Evolutionary conservation across 306 rosid species (phyloP).

Genomic region (Quercus engelmannii): DNA sequence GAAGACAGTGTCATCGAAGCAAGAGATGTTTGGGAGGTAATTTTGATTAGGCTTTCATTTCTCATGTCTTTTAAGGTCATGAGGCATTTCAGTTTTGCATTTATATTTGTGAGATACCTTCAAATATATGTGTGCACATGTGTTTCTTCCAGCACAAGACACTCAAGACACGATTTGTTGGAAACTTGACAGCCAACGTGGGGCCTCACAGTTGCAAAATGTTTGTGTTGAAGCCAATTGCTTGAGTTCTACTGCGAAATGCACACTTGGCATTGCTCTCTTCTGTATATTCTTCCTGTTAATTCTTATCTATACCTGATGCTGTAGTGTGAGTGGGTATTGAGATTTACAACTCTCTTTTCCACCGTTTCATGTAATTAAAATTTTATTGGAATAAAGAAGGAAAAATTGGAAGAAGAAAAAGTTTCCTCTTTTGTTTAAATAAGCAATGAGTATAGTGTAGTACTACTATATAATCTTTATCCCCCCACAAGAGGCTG

Average conservation of each 20-base stretch:
- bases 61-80: background rate
- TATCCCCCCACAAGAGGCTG: no score
- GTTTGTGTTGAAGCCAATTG: slow-evolving; percentile 65
- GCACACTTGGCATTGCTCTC: background rate
- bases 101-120: background rate
- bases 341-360: no score
- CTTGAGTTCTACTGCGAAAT: slow-evolving; percentile 13
- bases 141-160: slow-evolving; percentile 74
- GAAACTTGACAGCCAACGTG: slow-evolving; percentile 57
- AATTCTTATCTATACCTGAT: background rate
- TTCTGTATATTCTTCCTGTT: background rate
- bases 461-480: no score
- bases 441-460: no score
- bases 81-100: no score
- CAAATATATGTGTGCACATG: background rate
- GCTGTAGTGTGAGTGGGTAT: background rate
- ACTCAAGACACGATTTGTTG: slow-evolving; percentile 40
- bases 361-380: no score
- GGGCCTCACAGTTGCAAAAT: slow-evolving; percentile 70
- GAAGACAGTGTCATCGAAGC: slow-evolving; percentile 52
- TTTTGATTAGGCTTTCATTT: background rate
- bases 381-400: no score
- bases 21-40: slow-evolving; percentile 94
- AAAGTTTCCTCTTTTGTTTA: no score
- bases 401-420: no score